Evolutionary conservation across 83 land plant genomes (phyloP).

Genomic region (Picea engelmannii): DNA sequence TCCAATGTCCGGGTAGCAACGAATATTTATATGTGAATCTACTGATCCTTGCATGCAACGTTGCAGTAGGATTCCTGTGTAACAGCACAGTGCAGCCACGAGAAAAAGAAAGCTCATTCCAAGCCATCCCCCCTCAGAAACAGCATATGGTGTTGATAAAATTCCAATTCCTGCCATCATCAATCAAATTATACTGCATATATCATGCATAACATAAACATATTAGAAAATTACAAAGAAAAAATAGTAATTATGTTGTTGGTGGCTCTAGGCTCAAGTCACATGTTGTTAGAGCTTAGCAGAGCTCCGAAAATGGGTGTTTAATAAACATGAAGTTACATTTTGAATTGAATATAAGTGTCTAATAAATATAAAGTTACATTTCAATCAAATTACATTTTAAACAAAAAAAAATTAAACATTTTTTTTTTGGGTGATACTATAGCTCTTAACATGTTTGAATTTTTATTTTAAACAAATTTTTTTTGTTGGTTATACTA

Average conservation of each 20-base stretch:
- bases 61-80: constrained; percentile 73
- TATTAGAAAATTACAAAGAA: not conserved
- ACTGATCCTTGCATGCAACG: constrained; percentile 53
- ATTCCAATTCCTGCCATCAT: constrained; percentile 77
- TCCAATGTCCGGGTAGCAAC: constrained; percentile 85
- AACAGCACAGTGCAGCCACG: constrained; percentile 63
- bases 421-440: too few relatives aligned
- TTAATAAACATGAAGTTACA: not conserved
- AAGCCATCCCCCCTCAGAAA: constrained; percentile 87
- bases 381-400: too few relatives aligned
- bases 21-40: constrained; percentile 28
- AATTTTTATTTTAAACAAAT: too few relatives aligned
- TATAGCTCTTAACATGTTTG: too few relatives aligned
- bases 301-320: not conserved
- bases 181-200: too few relatives aligned
- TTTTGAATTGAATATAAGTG: not conserved
- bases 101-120: constrained; percentile 60
- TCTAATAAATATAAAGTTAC: not conserved
- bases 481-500: too few relatives aligned
- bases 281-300: not conserved
- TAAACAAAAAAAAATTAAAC: too few relatives aligned
- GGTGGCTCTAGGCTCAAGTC: not conserved
- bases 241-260: not conserved
- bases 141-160: constrained; percentile 87
- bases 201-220: not conserved